A percentile compares a stretch with the other conserved stretches of the same genome.
phyloP scores from a whole-genome alignment of 371 early-diverging fungal genomes.

The Apophysomyces variabilis region DNA sequence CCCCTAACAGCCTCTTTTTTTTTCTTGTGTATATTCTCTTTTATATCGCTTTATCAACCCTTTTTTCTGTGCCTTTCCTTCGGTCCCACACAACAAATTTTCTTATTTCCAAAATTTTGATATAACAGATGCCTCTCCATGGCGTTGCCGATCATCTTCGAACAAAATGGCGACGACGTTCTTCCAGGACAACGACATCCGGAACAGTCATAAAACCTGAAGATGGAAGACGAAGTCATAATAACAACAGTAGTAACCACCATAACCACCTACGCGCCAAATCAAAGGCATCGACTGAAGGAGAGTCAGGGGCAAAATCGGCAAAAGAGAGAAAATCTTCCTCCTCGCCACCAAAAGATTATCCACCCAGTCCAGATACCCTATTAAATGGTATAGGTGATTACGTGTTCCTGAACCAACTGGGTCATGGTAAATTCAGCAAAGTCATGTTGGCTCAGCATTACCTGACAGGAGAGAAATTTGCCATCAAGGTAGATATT shows the following conservation, averaged over 20 bases:
- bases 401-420: conserved; percentile 75
- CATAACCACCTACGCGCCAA: neutral
- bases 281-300: conserved; percentile 8
- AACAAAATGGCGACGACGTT: conserved; percentile 44
- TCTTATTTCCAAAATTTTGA: neutral
- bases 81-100: neutral
- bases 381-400: conserved; percentile 69
- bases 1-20: too few species aligned
- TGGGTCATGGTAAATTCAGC: conserved; percentile 92
- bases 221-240: conserved; percentile 23
- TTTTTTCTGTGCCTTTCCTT: conserved; percentile 1
- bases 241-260: neutral
- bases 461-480: conserved; percentile 67
- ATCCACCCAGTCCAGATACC: conserved; percentile 62
- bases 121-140: conserved; percentile 37
- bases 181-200: conserved; percentile 31
- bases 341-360: conserved; percentile 24
- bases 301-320: conserved; percentile 10
- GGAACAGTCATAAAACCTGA: conserved; percentile 24
- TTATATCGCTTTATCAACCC: neutral
- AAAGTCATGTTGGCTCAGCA: conserved; percentile 86
- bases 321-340: conserved; percentile 16
- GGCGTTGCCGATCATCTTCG: conserved; percentile 42
- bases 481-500: conserved; percentile 56
- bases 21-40: too few species aligned